Evolutionary conservation across 1,284 basidiomycete genomes (phyloP).

Genomic region (Quambalaria eucalypti): DNA sequence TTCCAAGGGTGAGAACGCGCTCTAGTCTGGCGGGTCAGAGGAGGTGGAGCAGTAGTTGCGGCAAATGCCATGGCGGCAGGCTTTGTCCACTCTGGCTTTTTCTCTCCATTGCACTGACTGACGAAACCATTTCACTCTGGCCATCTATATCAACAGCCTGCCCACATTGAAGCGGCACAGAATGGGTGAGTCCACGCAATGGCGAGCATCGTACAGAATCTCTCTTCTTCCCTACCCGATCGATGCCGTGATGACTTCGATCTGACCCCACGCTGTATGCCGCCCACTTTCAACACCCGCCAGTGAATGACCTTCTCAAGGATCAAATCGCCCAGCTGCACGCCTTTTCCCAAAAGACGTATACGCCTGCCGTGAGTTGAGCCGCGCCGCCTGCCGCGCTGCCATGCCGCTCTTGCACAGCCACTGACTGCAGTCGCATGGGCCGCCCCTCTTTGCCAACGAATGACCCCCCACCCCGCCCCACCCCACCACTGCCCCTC

Average conservation of each 20-base stretch:
- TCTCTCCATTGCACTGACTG: background rate
- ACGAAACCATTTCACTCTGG: background rate
- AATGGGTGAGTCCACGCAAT: slow-evolving; percentile 13
- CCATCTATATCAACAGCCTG: slow-evolving; percentile 9
- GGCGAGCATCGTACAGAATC: background rate
- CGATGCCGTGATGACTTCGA: no score
- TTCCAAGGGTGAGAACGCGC: slow-evolving; percentile 29
- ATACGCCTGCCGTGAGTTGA: slow-evolving; percentile 20
- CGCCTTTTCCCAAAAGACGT: slow-evolving; percentile 48
- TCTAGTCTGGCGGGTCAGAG: no score
- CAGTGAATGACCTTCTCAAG: slow-evolving; percentile 49
- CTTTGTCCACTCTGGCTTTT: no score
- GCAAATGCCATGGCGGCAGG: no score
- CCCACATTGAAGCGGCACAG: slow-evolving; percentile 42
- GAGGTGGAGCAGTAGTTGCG: background rate
- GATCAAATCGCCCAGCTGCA: slow-evolving; percentile 49
- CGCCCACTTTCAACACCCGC: background rate
- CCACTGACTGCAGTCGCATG: slow-evolving; percentile 14
- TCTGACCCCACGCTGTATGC: no score
- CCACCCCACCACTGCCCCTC: background rate
- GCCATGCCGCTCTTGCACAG: background rate
- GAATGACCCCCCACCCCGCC: background rate
- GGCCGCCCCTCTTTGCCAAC: no score
- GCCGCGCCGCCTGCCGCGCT: background rate
- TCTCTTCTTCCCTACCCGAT: background rate